Conservation (phyloP, 495 filamentous ascomycete species). For the Aspergillus carlsbadensis region DNA sequence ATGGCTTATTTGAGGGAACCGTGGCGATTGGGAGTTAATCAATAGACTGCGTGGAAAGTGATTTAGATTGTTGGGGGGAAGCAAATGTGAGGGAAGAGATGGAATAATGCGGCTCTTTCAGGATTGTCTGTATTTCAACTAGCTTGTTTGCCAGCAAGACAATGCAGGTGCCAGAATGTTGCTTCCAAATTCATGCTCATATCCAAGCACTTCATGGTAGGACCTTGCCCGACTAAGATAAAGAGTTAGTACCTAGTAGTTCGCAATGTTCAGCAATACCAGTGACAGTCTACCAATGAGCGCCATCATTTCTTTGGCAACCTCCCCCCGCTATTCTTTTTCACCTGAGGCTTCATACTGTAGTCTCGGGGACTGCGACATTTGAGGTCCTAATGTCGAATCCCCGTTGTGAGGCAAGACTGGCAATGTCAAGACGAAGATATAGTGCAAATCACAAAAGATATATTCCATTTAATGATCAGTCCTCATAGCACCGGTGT, state of each 20-base stretch:
- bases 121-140: not conserved
- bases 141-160: constrained; percentile 1
- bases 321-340: no score
- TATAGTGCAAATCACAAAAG: not conserved
- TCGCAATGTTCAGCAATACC: no score
- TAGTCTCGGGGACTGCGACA: no score
- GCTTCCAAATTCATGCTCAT: not conserved
- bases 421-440: not conserved
- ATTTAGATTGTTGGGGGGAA: constrained; percentile 9
- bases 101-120: not conserved
- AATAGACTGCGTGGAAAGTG: constrained; percentile 5
- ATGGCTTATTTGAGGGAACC: not conserved
- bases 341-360: no score
- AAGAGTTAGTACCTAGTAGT: no score
- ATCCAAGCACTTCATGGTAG: no score
- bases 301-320: no score
- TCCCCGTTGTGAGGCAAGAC: not conserved
- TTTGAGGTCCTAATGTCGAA: no score
- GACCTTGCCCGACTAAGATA: no score
- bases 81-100: not conserved
- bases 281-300: no score
- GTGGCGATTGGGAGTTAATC: constrained; percentile 4
- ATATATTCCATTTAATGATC: constrained; percentile 16
- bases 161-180: no score
- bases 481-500: constrained; percentile 22